Percentiles rank a stretch among this genome's conserved stretches.
Conservation (phyloP, 202 grass and related monocot species). For the Digitaria exilis region DNA sequence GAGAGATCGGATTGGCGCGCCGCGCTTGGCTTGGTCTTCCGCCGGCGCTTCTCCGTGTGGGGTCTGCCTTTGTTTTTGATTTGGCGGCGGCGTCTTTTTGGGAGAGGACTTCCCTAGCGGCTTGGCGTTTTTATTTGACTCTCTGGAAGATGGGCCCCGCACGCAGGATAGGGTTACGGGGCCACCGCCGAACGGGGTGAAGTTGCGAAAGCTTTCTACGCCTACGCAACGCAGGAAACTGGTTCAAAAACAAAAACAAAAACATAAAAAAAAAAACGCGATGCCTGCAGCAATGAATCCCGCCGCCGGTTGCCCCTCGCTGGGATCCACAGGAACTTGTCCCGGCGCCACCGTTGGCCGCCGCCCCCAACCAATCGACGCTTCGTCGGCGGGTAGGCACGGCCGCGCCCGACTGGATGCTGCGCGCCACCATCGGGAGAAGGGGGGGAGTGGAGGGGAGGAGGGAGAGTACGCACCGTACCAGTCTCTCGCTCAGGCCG, state of each 20-base stretch:
- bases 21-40: too few relatives aligned
- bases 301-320: too few relatives aligned
- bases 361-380: not conserved
- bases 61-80: not conserved
- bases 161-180: not conserved
- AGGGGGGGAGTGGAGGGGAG: not conserved
- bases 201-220: too few relatives aligned
- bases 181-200: too few relatives aligned
- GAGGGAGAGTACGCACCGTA: not conserved
- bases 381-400: not conserved
- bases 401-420: not conserved
- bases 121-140: not conserved
- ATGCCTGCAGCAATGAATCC: too few relatives aligned
- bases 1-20: slow-evolving; percentile 26
- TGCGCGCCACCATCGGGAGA: too few relatives aligned
- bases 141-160: slow-evolving; percentile 16
- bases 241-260: too few relatives aligned
- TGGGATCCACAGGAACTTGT: not conserved
- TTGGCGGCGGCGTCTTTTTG: slow-evolving; percentile 10
- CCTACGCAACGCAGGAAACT: too few relatives aligned
- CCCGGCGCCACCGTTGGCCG: too few relatives aligned
- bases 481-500: not conserved
- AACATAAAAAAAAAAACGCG: too few relatives aligned
- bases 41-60: slow-evolving; percentile 2
- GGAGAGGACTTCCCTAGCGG: too few relatives aligned